These are phyloP conservation scores for Cudoniella acicularis DNA, from an alignment of 495 filamentous ascomycete species.

Conservation along the genomic window DNA sequence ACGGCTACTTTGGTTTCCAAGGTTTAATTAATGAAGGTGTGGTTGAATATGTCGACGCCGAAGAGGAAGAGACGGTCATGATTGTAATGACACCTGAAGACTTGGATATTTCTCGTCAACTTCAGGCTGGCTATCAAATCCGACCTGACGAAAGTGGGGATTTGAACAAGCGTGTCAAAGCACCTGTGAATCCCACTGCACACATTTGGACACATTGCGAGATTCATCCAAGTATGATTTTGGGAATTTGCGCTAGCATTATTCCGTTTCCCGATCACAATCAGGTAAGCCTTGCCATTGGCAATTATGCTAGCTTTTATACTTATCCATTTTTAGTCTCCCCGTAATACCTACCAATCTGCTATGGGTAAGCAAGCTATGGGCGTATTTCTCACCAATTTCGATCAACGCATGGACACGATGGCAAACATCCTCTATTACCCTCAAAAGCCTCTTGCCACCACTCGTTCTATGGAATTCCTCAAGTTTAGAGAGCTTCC, in stretches of 20 bases:
- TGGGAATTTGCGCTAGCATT: conserved; percentile 96
- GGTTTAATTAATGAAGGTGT: conserved; percentile 75
- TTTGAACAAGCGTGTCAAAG: conserved; percentile 76
- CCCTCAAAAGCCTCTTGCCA: conserved; percentile 94
- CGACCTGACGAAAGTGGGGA: conserved; percentile 42
- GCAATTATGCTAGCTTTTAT: not conserved
- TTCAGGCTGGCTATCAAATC: conserved; percentile 61
- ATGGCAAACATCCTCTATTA: conserved; percentile 99
- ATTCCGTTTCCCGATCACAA: conserved; percentile 99
- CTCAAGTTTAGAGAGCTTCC: conserved; percentile 96
- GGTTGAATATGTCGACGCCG: conserved; percentile 93
- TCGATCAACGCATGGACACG: conserved; percentile 93
- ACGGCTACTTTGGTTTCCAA: conserved; percentile 79
- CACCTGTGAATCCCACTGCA: conserved; percentile 73
- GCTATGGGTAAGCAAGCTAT: conserved; percentile 99
- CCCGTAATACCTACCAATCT: conserved; percentile 98
- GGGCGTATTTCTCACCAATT: conserved; percentile 98
- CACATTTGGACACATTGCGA: conserved; percentile 97
- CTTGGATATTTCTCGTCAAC: conserved; percentile 65
- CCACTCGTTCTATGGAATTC: conserved; percentile 97
- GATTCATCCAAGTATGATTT: conserved; percentile 98
- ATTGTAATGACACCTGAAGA: conserved; percentile 98
- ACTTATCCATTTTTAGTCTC: conserved; percentile 56
- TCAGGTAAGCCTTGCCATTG: conserved; percentile 48
- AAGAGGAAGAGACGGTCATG: conserved; percentile 98